Base-by-base conservation (phyloP, 2,329 filamentous ascomycete species). In the Talaromyces atroroseus region DNA sequence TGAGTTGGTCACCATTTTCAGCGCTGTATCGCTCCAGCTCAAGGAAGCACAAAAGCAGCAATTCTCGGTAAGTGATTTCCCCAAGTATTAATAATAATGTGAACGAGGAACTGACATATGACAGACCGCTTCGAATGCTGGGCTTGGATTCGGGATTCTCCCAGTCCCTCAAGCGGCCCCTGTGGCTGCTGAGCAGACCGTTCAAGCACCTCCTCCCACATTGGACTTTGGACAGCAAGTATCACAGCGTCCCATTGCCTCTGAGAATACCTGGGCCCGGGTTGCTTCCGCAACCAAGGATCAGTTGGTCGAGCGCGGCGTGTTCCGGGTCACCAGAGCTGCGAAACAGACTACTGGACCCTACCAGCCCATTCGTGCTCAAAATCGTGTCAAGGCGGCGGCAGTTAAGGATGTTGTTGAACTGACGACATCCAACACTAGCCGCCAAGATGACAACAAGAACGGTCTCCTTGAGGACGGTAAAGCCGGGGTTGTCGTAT, bases 401-500 rank as follows among this genome's bases (percentile, higher is more conserved):
- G n/a, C 32, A 36, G 32, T 8, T 16, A 14, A 36, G 14, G 32
- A 36, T 16, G 11, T 36, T 36, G 32, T 16, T 36, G 26, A 29
- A 11, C 8, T 11, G 8, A 1, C 16, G 36, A n/a, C n/a, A 34
- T 40, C 11, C 16, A 38, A 44, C 16, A 14, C 14, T 2, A 11
- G 18, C 49, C 38, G 42, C 38, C 49, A 40, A 12, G 38, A 46
- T 10, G 50, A 52, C 14, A 24, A 52, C 23, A 12, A 26, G 14
- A 23, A 59, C 61, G 32, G 59, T 57, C n/a, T 44, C 53, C 61
- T 52, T 24, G 63, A 67, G 47, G 51, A 60, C 18, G 62, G 64
- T 21, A 71, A 67, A 49, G 68, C 67, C 8, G 68, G 64, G 7
- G 55, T 68, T 12, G 56, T 72, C 34, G 61, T 62, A 44, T 49